Base-by-base conservation (phyloP, 2,329 filamentous ascomycete genomes). In the Rutstroemia sp. region DNA sequence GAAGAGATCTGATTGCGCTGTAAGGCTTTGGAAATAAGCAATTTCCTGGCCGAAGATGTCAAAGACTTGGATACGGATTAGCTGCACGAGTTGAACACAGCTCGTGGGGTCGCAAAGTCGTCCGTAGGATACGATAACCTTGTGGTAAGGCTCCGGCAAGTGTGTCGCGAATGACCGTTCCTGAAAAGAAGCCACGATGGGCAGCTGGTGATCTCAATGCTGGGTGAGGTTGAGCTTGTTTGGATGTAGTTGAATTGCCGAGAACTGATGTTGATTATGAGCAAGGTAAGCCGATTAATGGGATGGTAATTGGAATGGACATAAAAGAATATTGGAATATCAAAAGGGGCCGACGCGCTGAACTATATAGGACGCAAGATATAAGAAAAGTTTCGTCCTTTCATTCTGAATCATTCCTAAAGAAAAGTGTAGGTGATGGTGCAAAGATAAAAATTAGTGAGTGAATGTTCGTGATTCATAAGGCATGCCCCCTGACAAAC, bases 141-240 rank as follows among this genome's bases (percentile, higher is more conserved):
- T 61, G 19, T n/a, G 12, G 39, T 64, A 53, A 7, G 58, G 57
- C 14, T 46, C 37, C 8, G 57, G 61, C 3, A 60, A 51, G 14
- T 42, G 10, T 30, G 37, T 49, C 16, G 50, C 27, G 51, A 58
- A 49, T 17, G 38, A 58, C 12, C 48, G 17, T 38, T 63, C 58
- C 30, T 58, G 23, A 23, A 59, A 44, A 23, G 61, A 53, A 48
- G 63, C 64, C 61, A 64, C 42, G 45, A 53, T 64, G 61, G 7
- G 12, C 30, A 17, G 38, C n/a, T 44, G 4, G 17, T n/a, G 4
- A 14, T 44, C 2, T 19, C 30, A 23, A 45, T 42, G 46, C 38
- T 14, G 21, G 39, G 9, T 2, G 7, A n/a, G 39, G 14, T 42
- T 19, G 12, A 14, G 19, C 2, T 46, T 21, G 42, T 21, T 19